A percentile compares a stretch with the other conserved stretches of the same genome.
These are phyloP conservation scores for Quercus berberidifolia DNA, from an alignment of 306 rosid genomes.

Conservation along the genomic window DNA sequence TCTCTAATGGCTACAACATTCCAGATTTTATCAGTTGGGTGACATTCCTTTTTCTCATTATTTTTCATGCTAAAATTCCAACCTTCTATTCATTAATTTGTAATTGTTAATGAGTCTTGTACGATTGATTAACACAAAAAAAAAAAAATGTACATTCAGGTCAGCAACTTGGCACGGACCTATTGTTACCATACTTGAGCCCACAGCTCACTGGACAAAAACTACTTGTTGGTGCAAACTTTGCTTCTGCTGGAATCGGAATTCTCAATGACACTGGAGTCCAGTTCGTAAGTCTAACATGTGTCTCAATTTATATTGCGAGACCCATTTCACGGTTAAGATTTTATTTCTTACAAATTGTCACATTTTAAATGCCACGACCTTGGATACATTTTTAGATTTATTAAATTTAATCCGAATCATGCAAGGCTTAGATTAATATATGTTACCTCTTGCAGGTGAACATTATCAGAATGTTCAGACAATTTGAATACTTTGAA, in stretches of 20 bases:
- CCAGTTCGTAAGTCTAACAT: constrained; percentile 55
- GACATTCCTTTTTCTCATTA: neutral
- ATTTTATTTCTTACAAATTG: too few relatives aligned
- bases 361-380: too few relatives aligned
- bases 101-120: neutral
- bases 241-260: constrained; percentile 94
- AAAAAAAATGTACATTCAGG: constrained; percentile 28
- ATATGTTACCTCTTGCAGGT: constrained; percentile 30
- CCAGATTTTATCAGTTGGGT: constrained; percentile 70
- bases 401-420: neutral
- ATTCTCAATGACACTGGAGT: constrained; percentile 87
- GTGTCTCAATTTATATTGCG: neutral
- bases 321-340: too few relatives aligned
- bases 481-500: constrained; percentile 51
- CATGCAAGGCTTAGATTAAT: too few relatives aligned
- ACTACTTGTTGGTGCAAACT: constrained; percentile 82
- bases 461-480: constrained; percentile 61
- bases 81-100: neutral
- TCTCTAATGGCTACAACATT: constrained; percentile 87
- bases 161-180: constrained; percentile 52
- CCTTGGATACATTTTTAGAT: too few relatives aligned
- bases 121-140: neutral
- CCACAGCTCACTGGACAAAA: constrained; percentile 54
- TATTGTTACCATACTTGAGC: constrained; percentile 64
- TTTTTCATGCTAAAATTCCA: neutral